A percentile compares a stretch with the other conserved stretches of the same genome.
Conservation (phyloP, 352 stramenopile species). For the Phytopythium mirpurense region DNA sequence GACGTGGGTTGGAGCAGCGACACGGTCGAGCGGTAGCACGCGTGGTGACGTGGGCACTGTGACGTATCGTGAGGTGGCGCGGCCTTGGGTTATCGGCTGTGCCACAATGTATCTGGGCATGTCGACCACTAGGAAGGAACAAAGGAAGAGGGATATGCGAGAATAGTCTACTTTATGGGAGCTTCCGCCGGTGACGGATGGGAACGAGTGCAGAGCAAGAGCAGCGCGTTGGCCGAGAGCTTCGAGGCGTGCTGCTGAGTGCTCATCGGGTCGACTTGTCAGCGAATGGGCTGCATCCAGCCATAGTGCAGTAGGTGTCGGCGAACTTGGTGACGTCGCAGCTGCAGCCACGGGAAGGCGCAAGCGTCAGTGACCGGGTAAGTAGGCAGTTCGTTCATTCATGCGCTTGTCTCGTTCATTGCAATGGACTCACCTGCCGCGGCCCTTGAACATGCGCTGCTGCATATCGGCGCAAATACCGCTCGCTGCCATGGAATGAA, state of each 20-base stretch:
- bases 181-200: not conserved
- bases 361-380: not conserved
- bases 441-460: constrained; percentile 77
- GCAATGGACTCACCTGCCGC: constrained; percentile 41
- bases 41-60: not conserved
- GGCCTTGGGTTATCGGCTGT: not conserved
- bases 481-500: constrained; percentile 64
- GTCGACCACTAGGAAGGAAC: constrained; percentile 6
- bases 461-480: constrained; percentile 71
- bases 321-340: constrained; percentile 83
- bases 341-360: constrained; percentile 18
- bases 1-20: not conserved
- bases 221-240: not conserved
- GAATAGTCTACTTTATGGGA: constrained; percentile 9
- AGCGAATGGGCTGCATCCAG: constrained; percentile 77
- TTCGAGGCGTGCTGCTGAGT: too few relatives aligned
- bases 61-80: constrained; percentile 1
- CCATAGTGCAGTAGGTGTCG: constrained; percentile 82
- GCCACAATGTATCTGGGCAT: constrained; percentile 13
- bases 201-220: not conserved
- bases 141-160: not conserved
- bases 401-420: not conserved
- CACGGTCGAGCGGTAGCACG: not conserved
- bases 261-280: constrained; percentile 76
- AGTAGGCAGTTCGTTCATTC: not conserved